phyloP scores from a whole-genome alignment of 441 rosid genomes.

The Macaranga tanarius region DNA sequence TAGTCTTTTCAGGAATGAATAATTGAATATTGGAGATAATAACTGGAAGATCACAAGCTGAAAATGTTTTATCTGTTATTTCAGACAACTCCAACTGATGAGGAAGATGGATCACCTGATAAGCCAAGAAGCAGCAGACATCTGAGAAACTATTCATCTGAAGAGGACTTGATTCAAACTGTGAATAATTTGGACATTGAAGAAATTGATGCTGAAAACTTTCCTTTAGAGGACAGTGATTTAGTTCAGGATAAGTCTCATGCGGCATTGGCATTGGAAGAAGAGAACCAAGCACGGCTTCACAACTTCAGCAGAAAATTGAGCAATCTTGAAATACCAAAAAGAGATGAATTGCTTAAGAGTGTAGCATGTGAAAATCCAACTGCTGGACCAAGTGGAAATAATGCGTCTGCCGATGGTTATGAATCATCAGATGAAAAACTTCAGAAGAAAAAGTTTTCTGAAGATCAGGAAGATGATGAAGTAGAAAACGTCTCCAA shows the following conservation, averaged over 20 bases:
- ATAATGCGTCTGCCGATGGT: conserved; percentile 27
- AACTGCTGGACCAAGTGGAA: conserved; percentile 23
- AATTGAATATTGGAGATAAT: background rate
- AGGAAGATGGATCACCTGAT: conserved; percentile 41
- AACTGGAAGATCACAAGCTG: conserved; percentile 24
- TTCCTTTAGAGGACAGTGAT: conserved; percentile 24
- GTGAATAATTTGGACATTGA: conserved; percentile 37
- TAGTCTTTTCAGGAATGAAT: background rate
- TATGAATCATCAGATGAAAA: conserved; percentile 42
- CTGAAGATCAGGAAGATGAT: conserved; percentile 36
- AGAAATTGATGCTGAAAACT: conserved; percentile 26
- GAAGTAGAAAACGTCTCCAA: conserved; percentile 41
- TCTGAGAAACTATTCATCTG: conserved; percentile 54
- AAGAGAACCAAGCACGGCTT: conserved; percentile 29
- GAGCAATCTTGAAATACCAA: conserved; percentile 50
- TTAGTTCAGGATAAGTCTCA: conserved; percentile 28
- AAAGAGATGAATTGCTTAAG: conserved; percentile 26
- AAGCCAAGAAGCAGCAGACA: conserved; percentile 49
- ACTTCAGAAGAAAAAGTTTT: conserved; percentile 25
- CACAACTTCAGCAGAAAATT: conserved; percentile 31
- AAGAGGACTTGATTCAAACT: conserved; percentile 39
- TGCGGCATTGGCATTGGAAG: conserved; percentile 18
- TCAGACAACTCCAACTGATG: conserved; percentile 70
- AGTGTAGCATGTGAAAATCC: conserved; percentile 12
- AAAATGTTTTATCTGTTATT: conserved; percentile 16